Evolutionary conservation across 73 alveolate genomes (phyloP).

Genomic region (Paramecium bursaria): DNA sequence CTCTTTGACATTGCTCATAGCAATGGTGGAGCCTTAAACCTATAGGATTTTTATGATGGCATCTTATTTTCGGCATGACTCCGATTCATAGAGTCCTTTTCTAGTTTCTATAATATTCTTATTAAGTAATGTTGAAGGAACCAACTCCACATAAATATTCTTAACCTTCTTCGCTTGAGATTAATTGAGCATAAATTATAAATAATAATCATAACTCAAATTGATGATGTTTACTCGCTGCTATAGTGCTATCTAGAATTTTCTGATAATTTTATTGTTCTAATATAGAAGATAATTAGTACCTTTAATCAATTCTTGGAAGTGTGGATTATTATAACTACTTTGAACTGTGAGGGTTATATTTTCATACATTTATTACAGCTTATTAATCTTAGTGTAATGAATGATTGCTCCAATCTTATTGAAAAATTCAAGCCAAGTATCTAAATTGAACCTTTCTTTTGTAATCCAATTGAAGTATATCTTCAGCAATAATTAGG

Average conservation of each 20-base stretch:
- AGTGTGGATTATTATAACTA: constrained; percentile 5
- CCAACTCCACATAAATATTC: not conserved
- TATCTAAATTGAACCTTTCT: constrained; percentile 5
- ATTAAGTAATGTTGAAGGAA: not conserved
- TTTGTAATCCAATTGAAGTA: constrained; percentile 51
- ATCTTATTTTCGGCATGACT: not conserved
- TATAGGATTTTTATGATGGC: not conserved
- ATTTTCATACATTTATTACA: constrained; percentile 2
- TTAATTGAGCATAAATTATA: too few species aligned
- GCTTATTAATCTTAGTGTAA: constrained; percentile 4
- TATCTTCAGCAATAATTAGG: constrained; percentile 8
- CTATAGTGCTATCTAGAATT: too few species aligned
- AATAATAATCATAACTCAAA: not conserved
- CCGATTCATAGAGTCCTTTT: not conserved
- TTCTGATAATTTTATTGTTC: too few species aligned
- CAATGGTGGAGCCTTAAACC: not conserved
- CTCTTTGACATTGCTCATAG: not conserved
- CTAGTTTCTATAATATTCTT: not conserved
- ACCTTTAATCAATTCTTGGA: constrained; percentile 34
- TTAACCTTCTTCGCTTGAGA: not conserved
- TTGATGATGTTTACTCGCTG: not conserved
- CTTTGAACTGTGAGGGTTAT: not conserved
- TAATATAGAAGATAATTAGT: not conserved
- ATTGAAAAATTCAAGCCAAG: constrained; percentile 28
- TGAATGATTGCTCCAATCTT: constrained; percentile 28